Conservation (phyloP, 495 filamentous ascomycete genomes). For the Letharia columbiana region DNA sequence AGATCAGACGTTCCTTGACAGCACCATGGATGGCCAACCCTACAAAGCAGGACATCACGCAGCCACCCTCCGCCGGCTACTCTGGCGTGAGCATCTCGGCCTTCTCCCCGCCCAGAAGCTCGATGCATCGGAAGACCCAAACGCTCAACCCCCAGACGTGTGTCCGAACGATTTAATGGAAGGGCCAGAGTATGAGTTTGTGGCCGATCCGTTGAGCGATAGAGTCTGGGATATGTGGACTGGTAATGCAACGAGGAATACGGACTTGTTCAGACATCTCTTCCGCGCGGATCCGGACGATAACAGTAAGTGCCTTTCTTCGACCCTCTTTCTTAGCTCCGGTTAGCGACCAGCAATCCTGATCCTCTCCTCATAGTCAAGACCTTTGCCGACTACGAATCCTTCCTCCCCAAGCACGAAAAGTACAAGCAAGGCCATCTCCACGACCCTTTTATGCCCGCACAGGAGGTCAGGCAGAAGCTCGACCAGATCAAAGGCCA, state of each 20-base stretch:
- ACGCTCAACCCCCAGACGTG: constrained; percentile 71
- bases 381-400: constrained; percentile 83
- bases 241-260: constrained; percentile 64
- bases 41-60: constrained; percentile 70
- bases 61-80: constrained; percentile 68
- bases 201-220: constrained; percentile 73
- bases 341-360: not conserved
- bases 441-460: constrained; percentile 64
- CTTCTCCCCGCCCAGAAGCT: constrained; percentile 65
- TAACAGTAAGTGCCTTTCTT: constrained; percentile 40
- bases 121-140: constrained; percentile 62
- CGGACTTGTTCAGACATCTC: constrained; percentile 71
- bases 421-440: constrained; percentile 73
- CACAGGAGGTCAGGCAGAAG: constrained; percentile 60
- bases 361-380: constrained; percentile 42
- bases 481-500: constrained; percentile 77
- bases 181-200: constrained; percentile 60
- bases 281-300: constrained; percentile 95
- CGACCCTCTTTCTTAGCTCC: not conserved
- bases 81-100: constrained; percentile 92
- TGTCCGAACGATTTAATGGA: constrained; percentile 61
- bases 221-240: constrained; percentile 83
- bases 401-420: constrained; percentile 56
- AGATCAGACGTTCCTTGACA: constrained; percentile 65
- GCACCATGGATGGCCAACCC: constrained; percentile 67